Evolutionary conservation across 768 basidiomycete species (phyloP).

Genomic region (Coprinopsis cinerea): DNA sequence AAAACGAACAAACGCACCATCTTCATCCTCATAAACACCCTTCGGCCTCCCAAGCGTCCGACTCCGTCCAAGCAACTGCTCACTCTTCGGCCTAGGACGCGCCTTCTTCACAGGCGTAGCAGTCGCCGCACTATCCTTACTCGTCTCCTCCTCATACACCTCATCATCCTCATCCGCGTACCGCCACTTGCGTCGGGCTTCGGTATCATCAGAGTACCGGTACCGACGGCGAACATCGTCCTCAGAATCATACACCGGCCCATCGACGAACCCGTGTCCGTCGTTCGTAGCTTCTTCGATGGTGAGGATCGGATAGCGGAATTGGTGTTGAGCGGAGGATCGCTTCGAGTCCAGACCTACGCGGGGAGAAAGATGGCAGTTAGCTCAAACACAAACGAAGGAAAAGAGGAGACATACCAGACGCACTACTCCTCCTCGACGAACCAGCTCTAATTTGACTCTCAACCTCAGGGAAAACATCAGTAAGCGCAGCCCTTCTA

Average conservation of each 20-base stretch:
- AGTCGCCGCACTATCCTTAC: slow-evolving; percentile 13
- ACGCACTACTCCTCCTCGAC: too few relatives aligned
- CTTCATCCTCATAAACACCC: slow-evolving; percentile 48
- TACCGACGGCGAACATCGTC: too few relatives aligned
- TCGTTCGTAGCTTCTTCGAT: slow-evolving; percentile 51
- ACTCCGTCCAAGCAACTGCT: slow-evolving; percentile 43
- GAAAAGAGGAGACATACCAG: too few relatives aligned
- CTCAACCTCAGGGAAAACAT: slow-evolving; percentile 51
- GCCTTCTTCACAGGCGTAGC: slow-evolving; percentile 41
- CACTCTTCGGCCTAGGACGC: slow-evolving; percentile 56
- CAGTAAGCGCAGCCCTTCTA: slow-evolving; percentile 46
- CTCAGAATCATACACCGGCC: slow-evolving; percentile 1
- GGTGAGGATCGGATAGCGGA: slow-evolving; percentile 29
- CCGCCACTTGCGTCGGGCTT: too few relatives aligned
- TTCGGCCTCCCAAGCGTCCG: slow-evolving; percentile 24
- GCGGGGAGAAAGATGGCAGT: too few relatives aligned
- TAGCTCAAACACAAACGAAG: too few relatives aligned
- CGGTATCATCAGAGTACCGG: too few relatives aligned
- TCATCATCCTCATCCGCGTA: slow-evolving; percentile 16
- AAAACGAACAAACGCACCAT: slow-evolving; percentile 31
- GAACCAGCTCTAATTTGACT: too few relatives aligned
- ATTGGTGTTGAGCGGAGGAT: not conserved
- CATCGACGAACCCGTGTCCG: slow-evolving; percentile 32
- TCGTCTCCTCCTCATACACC: slow-evolving; percentile 10
- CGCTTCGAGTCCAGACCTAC: not conserved